A percentile compares a stretch with the other conserved stretches of the same genome.
Conservation (phyloP, 495 filamentous ascomycete species). For the Penicillium waksmanii region DNA sequence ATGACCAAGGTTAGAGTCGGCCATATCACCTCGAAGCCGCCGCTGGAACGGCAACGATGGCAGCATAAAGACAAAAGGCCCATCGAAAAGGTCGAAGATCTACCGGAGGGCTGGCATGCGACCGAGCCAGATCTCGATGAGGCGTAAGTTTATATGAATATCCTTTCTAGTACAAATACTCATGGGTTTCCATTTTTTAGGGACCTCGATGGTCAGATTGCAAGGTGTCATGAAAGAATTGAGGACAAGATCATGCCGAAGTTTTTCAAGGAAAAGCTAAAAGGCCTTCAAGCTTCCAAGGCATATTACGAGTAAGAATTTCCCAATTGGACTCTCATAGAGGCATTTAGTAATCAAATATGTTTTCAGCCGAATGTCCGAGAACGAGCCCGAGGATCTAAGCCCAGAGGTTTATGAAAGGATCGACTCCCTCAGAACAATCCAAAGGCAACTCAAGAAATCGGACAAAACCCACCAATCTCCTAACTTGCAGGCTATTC, state of each 20-base stretch:
- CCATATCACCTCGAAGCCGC: neutral
- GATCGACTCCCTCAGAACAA: neutral
- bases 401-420: neutral
- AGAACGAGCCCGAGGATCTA: neutral
- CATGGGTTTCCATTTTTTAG: neutral
- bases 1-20: neutral
- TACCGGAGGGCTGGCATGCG: constrained; percentile 11
- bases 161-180: too few relatives aligned
- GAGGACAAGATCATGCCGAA: constrained; percentile 8
- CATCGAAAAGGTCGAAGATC: neutral
- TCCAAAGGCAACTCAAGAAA: neutral
- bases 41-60: neutral
- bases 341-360: too few relatives aligned
- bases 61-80: neutral
- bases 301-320: neutral
- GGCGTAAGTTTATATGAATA: neutral
- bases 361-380: neutral
- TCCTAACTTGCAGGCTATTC: neutral
- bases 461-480: neutral
- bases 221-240: constrained; percentile 9
- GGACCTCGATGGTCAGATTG: constrained; percentile 10
- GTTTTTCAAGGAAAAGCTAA: constrained; percentile 4
- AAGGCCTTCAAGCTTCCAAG: neutral
- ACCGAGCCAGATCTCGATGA: constrained; percentile 15
- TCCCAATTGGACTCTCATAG: neutral